Conservation (phyloP, 1,284 basidiomycete genomes). For the Peniophora sp. region DNA sequence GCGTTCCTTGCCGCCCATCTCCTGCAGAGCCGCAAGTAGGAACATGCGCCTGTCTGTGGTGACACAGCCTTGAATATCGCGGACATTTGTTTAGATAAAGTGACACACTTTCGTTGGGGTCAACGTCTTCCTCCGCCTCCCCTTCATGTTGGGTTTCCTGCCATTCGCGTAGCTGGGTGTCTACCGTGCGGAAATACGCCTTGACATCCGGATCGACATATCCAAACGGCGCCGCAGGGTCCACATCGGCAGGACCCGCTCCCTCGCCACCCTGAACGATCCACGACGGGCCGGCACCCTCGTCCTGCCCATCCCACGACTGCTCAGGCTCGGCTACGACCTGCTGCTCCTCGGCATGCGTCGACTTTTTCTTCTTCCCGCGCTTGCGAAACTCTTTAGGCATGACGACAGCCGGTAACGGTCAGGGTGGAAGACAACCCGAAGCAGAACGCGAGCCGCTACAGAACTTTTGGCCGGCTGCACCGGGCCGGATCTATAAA, state of each 20-base stretch:
- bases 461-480: neutral
- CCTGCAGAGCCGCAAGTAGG: slow-evolving; percentile 74
- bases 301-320: neutral
- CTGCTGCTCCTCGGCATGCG: slow-evolving; percentile 18
- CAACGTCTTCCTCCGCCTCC: slow-evolving; percentile 36
- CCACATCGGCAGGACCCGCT: slow-evolving; percentile 26
- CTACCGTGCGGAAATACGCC: slow-evolving; percentile 85
- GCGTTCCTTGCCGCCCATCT: slow-evolving; percentile 82
- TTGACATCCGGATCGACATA: slow-evolving; percentile 83
- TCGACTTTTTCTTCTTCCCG: slow-evolving; percentile 57
- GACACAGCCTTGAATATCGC: slow-evolving; percentile 1
- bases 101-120: slow-evolving; percentile 70
- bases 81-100: neutral
- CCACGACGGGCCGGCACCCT: slow-evolving; percentile 50
- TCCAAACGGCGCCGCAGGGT: slow-evolving; percentile 79
- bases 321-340: slow-evolving; percentile 12
- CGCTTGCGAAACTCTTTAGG: slow-evolving; percentile 70
- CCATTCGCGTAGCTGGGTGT: slow-evolving; percentile 82
- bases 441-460: slow-evolving; percentile 1
- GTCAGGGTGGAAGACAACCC: neutral
- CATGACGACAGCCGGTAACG: slow-evolving; percentile 31
- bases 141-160: slow-evolving; percentile 38
- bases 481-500: neutral
- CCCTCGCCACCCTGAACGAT: slow-evolving; percentile 28
- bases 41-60: slow-evolving; percentile 72